These are phyloP conservation scores for Phytophthora litchii DNA, from an alignment of 352 stramenopile species.

Conservation along the genomic window DNA sequence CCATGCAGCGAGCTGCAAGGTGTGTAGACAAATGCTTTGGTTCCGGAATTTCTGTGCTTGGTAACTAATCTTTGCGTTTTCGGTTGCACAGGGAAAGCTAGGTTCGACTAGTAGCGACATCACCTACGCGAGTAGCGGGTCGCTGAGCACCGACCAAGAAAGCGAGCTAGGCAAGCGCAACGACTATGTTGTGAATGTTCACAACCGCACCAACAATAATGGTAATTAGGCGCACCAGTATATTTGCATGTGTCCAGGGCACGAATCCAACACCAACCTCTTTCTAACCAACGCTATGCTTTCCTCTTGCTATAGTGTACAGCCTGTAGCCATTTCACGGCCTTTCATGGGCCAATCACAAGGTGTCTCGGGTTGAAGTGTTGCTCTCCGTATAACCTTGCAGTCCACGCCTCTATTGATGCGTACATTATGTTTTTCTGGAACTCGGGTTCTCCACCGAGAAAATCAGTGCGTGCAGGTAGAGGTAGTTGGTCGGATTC, in stretches of 20 bases:
- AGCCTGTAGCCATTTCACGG: slow-evolving; percentile 7
- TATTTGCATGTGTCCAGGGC: slow-evolving; percentile 15
- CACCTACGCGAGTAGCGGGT: slow-evolving; percentile 34
- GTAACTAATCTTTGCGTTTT: slow-evolving; percentile 10
- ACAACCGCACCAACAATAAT: slow-evolving; percentile 28
- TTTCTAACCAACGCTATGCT: slow-evolving; percentile 10
- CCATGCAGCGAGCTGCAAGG: slow-evolving; percentile 42
- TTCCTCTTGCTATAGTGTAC: slow-evolving; percentile 6
- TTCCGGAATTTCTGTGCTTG: background rate
- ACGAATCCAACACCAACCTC: slow-evolving; percentile 14
- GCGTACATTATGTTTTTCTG: slow-evolving; percentile 2
- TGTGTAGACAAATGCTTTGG: slow-evolving; percentile 14
- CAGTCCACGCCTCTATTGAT: slow-evolving; percentile 7
- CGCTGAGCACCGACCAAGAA: slow-evolving; percentile 22
- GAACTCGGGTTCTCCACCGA: background rate
- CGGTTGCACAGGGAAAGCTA: slow-evolving; percentile 20
- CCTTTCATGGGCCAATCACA: slow-evolving; percentile 8
- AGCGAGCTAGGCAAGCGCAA: slow-evolving; percentile 22
- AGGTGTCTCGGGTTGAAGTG: background rate
- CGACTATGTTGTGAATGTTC: slow-evolving; percentile 39
- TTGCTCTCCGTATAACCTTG: too few relatives aligned
- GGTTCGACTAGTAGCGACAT: slow-evolving; percentile 21
- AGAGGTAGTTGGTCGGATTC: too few relatives aligned
- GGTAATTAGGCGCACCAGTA: slow-evolving; percentile 22
- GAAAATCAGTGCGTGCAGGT: background rate